Conservation (phyloP, 768 basidiomycete species). For the Tylopilus intermedius region DNA sequence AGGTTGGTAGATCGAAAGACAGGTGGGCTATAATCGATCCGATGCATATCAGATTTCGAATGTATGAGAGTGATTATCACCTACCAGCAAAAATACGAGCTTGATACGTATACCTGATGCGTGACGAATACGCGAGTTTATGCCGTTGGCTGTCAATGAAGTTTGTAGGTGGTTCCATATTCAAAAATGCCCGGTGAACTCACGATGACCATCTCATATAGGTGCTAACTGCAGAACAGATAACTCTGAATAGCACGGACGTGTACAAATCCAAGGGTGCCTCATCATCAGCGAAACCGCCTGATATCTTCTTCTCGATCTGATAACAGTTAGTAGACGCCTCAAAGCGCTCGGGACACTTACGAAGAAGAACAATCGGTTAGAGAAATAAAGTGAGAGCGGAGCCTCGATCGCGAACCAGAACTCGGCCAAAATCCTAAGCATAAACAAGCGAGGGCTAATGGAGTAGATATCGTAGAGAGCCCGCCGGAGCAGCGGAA, state of each 20-base stretch:
- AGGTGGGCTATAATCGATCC: conserved; percentile 9
- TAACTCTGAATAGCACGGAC: conserved; percentile 10
- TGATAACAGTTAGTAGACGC: not conserved
- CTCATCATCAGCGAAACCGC: not conserved
- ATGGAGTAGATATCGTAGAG: conserved; percentile 21
- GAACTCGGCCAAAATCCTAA: conserved; percentile 5
- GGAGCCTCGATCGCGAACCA: conserved; percentile 20
- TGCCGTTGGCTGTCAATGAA: conserved; percentile 2
- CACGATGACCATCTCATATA: conserved; percentile 17
- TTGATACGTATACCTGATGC: conserved; percentile 19
- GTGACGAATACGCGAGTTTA: conserved; percentile 9
- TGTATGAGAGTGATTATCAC: not conserved
- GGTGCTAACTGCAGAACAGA: conserved; percentile 15
- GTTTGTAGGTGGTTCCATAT: not conserved
- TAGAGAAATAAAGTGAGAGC: conserved; percentile 23
- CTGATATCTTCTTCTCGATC: conserved; percentile 20
- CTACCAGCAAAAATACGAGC: conserved; percentile 20
- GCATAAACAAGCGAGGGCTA: conserved; percentile 16
- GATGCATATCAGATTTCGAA: not conserved
- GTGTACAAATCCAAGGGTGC: conserved; percentile 3
- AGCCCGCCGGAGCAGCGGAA: conserved; percentile 13
- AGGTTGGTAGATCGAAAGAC: conserved; percentile 12
- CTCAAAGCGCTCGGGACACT: not conserved
- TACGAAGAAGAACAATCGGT: conserved; percentile 18
- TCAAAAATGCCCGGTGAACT: conserved; percentile 1